These are phyloP conservation scores for Gloeophyllum trabeum DNA, from an alignment of 768 basidiomycete species.

Conservation along the genomic window DNA sequence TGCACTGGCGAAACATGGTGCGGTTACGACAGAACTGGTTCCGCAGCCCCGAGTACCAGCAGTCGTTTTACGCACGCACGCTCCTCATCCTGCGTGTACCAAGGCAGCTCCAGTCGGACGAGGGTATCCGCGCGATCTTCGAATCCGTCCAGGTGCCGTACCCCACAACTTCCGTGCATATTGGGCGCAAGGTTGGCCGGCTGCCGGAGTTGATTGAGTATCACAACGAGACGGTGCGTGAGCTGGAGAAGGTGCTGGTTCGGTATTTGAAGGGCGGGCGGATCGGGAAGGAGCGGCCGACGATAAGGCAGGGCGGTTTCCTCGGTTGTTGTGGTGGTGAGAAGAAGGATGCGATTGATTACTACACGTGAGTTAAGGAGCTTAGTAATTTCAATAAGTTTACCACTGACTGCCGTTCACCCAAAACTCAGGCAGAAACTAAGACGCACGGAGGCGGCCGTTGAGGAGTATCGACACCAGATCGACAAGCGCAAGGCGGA, in stretches of 20 bases:
- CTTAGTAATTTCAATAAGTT: too few relatives aligned
- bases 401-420: too few relatives aligned
- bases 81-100: constrained; percentile 74
- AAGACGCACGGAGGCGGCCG: constrained; percentile 56
- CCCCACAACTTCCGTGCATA: constrained; percentile 84
- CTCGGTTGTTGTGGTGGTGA: constrained; percentile 77
- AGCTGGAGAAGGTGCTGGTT: constrained; percentile 83
- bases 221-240: constrained; percentile 89
- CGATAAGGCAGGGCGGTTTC: constrained; percentile 65
- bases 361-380: constrained; percentile 80
- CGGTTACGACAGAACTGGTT: constrained; percentile 79
- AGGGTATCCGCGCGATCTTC: constrained; percentile 72
- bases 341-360: constrained; percentile 88
- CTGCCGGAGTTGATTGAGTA: constrained; percentile 87
- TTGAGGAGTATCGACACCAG: constrained; percentile 61
- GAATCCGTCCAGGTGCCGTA: constrained; percentile 66
- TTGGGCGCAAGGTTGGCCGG: constrained; percentile 77
- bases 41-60: constrained; percentile 77
- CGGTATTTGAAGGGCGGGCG: constrained; percentile 79
- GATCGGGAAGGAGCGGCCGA: constrained; percentile 74
- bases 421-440: constrained; percentile 26
- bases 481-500: constrained; percentile 72
- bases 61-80: constrained; percentile 90
- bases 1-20: constrained; percentile 73
- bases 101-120: constrained; percentile 74